A percentile compares a stretch with the other conserved stretches of the same genome.
Conservation (phyloP, 164 flowering plant genomes). For the Paratinospora sagittata region DNA sequence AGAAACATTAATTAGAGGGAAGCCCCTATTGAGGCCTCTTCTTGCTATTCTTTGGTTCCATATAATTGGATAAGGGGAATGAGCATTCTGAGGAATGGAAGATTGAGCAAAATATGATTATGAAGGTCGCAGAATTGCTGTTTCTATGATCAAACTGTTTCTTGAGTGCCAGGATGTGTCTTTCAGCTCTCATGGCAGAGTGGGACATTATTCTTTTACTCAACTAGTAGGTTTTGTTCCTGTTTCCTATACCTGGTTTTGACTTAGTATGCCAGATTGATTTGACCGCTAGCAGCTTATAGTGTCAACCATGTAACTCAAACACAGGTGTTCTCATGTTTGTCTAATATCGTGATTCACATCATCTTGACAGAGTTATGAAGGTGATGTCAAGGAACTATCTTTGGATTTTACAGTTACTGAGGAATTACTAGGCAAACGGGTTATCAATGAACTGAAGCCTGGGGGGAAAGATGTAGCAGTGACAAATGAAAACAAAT, state of each 20-base stretch:
- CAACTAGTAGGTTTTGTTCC: not conserved
- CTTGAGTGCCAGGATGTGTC: too few relatives aligned
- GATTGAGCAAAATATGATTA: too few relatives aligned
- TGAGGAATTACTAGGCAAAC: slow-evolving; percentile 74
- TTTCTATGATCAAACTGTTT: too few relatives aligned
- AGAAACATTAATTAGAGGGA: too few relatives aligned
- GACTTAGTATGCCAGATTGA: not conserved
- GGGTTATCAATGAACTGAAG: slow-evolving; percentile 69
- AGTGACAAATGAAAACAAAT: slow-evolving; percentile 93
- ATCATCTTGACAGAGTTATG: slow-evolving; percentile 53
- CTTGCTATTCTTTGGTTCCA: too few relatives aligned
- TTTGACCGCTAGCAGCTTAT: not conserved
- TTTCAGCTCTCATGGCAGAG: too few relatives aligned
- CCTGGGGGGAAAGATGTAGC: slow-evolving; percentile 79
- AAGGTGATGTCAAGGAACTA: slow-evolving; percentile 85
- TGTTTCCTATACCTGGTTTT: not conserved
- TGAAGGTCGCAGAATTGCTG: too few relatives aligned
- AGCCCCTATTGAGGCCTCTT: too few relatives aligned
- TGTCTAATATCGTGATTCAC: not conserved
- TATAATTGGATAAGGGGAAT: too few relatives aligned
- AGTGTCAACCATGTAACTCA: not conserved
- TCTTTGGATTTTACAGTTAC: slow-evolving; percentile 90
- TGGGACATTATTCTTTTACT: not conserved
- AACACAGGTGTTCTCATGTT: not conserved
- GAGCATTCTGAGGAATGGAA: too few relatives aligned